These are phyloP conservation scores for Cyamopsis tetragonoloba DNA, from an alignment of 306 rosid genomes.

Conservation along the genomic window DNA sequence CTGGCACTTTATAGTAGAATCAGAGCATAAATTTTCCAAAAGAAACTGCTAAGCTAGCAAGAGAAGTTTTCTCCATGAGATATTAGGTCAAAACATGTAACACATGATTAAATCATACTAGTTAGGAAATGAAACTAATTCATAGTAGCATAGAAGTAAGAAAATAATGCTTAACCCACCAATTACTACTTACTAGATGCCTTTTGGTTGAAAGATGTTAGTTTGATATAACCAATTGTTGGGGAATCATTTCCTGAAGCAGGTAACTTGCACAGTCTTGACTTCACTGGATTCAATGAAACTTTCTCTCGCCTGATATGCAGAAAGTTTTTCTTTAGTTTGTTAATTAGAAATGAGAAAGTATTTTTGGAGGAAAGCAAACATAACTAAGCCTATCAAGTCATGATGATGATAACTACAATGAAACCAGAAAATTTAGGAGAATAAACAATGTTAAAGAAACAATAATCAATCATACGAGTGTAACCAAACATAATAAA, in stretches of 20 bases:
- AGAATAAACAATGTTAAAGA: background rate
- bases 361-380: background rate
- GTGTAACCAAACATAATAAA: background rate
- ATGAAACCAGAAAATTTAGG: background rate
- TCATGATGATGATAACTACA: background rate
- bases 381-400: background rate
- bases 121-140: background rate
- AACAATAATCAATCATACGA: background rate
- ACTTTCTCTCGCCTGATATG: slow-evolving; percentile 88
- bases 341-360: background rate
- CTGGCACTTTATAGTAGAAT: too few relatives aligned
- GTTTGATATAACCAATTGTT: slow-evolving; percentile 80
- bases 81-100: background rate
- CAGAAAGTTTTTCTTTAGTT: slow-evolving; percentile 14
- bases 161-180: background rate
- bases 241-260: slow-evolving; percentile 63
- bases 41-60: background rate
- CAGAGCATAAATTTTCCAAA: background rate
- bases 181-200: slow-evolving; percentile 63
- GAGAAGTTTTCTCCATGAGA: too few relatives aligned
- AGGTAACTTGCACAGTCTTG: slow-evolving; percentile 76
- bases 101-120: background rate
- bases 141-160: slow-evolving; percentile 17
- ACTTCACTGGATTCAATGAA: slow-evolving; percentile 82
- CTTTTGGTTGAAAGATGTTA: slow-evolving; percentile 83